phyloP scores from a whole-genome alignment of 1,139 yeast species.

The Lodderomyces metapsilosis region DNA sequence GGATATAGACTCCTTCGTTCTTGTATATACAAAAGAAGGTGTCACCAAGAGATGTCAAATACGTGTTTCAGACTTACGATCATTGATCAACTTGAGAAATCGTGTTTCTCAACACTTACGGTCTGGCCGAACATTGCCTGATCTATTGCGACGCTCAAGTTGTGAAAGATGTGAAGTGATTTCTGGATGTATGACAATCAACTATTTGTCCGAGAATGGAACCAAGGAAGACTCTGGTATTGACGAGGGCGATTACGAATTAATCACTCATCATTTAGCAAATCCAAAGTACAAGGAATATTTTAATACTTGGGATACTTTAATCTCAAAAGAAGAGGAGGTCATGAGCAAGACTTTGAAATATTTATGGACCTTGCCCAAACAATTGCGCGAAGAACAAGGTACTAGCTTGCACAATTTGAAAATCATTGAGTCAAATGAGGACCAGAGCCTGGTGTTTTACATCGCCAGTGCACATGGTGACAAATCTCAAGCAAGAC shows the following conservation, averaged over 20 bases:
- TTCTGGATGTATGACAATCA: constrained; percentile 66
- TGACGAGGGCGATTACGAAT: constrained; percentile 41
- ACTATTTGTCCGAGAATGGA: constrained; percentile 61
- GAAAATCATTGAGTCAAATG: constrained; percentile 43
- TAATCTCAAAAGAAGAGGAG: constrained; percentile 75
- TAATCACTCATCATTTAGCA: constrained; percentile 51
- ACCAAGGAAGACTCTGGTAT: constrained; percentile 49
- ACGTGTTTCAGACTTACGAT: constrained; percentile 53
- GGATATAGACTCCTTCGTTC: constrained; percentile 60
- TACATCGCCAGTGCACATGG: constrained; percentile 9
- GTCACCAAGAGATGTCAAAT: constrained; percentile 59
- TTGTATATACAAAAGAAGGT: constrained; percentile 71
- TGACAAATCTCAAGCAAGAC: constrained; percentile 15
- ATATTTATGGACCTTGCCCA: constrained; percentile 68
- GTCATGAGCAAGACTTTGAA: constrained; percentile 51
- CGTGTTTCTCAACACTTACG: constrained; percentile 59
- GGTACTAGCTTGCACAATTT: constrained; percentile 44
- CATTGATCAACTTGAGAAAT: constrained; percentile 68
- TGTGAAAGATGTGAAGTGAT: constrained; percentile 71
- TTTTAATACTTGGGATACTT: constrained; percentile 68
- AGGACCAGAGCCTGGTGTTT: constrained; percentile 7
- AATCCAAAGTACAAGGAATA: constrained; percentile 45
- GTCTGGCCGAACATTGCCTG: constrained; percentile 58
- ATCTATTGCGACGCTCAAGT: constrained; percentile 48
- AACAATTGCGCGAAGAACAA: constrained; percentile 56